phyloP scores from a whole-genome alignment of 2,329 filamentous ascomycete genomes.

The Fusarium compactum region DNA sequence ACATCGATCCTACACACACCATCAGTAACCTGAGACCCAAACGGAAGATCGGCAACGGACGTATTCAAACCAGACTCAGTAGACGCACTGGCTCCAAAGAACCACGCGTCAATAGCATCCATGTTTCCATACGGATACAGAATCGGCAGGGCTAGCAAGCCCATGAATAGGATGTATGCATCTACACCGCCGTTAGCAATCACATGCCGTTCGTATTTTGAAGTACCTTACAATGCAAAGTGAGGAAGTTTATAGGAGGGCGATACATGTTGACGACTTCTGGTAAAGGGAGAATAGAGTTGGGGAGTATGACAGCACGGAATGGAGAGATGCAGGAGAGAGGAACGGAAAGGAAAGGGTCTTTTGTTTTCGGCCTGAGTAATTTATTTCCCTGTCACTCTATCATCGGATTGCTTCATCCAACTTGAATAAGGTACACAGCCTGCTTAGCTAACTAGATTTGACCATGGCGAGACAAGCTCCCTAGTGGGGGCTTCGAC shows the following conservation, averaged over 20 bases:
- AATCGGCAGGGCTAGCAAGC: slow-evolving; percentile 2
- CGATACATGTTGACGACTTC: not conserved
- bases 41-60: not conserved
- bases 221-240: not conserved
- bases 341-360: not conserved
- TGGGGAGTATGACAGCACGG: not conserved
- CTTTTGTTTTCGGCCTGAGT: not conserved
- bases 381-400: not conserved
- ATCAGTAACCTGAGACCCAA: not conserved
- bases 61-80: slow-evolving; percentile 4
- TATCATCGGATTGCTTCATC: not conserved
- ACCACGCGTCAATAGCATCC: slow-evolving; percentile 4
- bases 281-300: too few species aligned
- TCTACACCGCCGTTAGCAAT: not conserved
- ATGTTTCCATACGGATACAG: slow-evolving; percentile 3
- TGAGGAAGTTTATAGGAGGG: not conserved
- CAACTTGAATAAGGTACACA: not conserved
- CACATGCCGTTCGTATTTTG: not conserved
- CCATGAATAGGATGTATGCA: slow-evolving; percentile 7
- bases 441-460: not conserved
- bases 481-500: too few species aligned
- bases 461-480: too few species aligned
- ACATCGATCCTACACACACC: slow-evolving; percentile 57
- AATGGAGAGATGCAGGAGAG: not conserved
- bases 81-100: slow-evolving; percentile 5